Conservation (phyloP, 495 filamentous ascomycete species). For the Clavariopsis aquatica region DNA sequence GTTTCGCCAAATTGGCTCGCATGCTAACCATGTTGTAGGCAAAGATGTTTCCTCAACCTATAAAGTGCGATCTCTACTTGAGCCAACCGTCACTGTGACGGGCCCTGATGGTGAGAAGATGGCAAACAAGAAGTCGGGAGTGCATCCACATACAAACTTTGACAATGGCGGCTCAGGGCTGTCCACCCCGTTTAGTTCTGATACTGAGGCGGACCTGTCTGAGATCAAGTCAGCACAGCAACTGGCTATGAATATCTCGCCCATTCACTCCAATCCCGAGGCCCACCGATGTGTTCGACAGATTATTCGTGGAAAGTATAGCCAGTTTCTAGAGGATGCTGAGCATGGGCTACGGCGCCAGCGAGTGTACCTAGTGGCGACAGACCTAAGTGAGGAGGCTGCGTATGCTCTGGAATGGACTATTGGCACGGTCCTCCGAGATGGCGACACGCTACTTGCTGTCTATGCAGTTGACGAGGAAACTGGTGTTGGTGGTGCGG, state of each 20-base stretch:
- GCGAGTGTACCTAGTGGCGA: conserved; percentile 88
- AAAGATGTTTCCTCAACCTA: conserved; percentile 46
- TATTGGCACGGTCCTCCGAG: conserved; percentile 89
- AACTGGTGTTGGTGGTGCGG: conserved; percentile 53
- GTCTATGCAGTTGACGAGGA: conserved; percentile 93
- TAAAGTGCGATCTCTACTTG: conserved; percentile 60
- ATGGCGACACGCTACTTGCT: conserved; percentile 89
- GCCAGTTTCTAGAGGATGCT: conserved; percentile 68
- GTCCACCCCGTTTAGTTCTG: conserved; percentile 79
- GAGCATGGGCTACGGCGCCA: conserved; percentile 71
- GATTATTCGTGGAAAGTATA: conserved; percentile 84
- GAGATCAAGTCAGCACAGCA: conserved; percentile 86
- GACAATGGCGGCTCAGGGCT: conserved; percentile 67
- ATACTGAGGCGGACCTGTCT: conserved; percentile 78
- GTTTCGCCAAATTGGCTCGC: background rate
- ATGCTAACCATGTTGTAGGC: conserved; percentile 43
- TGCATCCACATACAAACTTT: conserved; percentile 81
- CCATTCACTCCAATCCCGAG: conserved; percentile 72
- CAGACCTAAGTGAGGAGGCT: conserved; percentile 89
- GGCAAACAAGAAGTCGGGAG: conserved; percentile 59
- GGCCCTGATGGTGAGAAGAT: conserved; percentile 59
- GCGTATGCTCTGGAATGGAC: conserved; percentile 96
- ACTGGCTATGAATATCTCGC: conserved; percentile 74
- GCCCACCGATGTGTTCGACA: conserved; percentile 79
- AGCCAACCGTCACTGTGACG: conserved; percentile 65